Evolutionary conservation across 2,329 filamentous ascomycete species (phyloP).

Genomic region (Pyricularia pennisetigena): DNA sequence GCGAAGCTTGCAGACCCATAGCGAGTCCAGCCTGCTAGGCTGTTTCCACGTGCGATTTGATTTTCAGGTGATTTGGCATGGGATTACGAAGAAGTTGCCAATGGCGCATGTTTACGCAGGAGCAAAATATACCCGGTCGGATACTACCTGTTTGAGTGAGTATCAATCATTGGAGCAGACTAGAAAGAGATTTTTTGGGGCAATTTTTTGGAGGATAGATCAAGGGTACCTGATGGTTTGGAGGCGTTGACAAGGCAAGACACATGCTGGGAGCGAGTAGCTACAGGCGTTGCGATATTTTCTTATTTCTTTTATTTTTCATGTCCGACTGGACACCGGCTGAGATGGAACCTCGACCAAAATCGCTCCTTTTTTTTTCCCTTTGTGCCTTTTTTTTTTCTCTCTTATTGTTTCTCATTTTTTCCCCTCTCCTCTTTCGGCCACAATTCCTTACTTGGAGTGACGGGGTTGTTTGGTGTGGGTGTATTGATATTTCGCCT

Average conservation of each 20-base stretch:
- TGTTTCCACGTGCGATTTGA: background rate
- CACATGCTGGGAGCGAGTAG: background rate
- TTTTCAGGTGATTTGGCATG: background rate
- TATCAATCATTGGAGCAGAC: background rate
- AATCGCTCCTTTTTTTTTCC: background rate
- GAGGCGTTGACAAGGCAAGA: background rate
- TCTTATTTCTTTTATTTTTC: background rate
- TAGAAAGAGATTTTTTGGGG: background rate
- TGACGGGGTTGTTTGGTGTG: background rate
- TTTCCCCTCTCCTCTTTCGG: background rate
- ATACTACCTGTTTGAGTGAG: background rate
- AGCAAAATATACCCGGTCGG: background rate
- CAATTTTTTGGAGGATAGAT: background rate
- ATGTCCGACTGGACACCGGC: background rate
- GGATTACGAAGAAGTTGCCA: background rate
- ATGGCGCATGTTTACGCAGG: background rate
- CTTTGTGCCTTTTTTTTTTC: background rate
- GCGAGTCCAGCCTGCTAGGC: background rate
- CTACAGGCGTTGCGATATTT: background rate
- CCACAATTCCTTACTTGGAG: background rate
- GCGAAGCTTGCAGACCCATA: slow-evolving; percentile 49
- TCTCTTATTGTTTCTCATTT: background rate
- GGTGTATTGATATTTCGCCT: background rate
- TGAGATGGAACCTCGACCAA: background rate
- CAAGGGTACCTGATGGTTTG: background rate